Conservation (phyloP, 306 rosid species). For the Fagus sylvatica region DNA sequence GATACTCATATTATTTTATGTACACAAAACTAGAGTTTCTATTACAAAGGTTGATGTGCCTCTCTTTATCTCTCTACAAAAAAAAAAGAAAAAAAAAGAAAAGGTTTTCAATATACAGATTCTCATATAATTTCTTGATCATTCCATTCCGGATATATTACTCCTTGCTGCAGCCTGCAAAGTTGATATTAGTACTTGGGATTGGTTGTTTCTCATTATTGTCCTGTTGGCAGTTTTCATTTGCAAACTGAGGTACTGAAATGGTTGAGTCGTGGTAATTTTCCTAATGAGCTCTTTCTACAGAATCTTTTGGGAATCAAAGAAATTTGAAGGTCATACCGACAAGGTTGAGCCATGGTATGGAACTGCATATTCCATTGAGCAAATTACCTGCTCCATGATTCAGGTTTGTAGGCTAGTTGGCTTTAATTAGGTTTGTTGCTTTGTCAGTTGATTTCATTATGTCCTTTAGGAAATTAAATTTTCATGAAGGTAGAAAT, state of each 20-base stretch:
- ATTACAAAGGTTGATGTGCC: no score
- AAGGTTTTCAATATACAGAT: no score
- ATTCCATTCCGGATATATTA: background rate
- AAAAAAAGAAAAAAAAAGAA: no score
- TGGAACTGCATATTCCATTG: slow-evolving; percentile 76
- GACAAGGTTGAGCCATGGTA: slow-evolving; percentile 92
- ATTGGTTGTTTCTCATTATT: background rate
- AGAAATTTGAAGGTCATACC: slow-evolving; percentile 69
- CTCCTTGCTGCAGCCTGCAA: background rate
- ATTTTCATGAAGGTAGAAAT: slow-evolving; percentile 20
- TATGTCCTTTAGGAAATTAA: slow-evolving; percentile 13
- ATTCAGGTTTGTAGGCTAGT: slow-evolving; percentile 61
- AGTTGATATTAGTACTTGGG: background rate
- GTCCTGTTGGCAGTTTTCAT: background rate
- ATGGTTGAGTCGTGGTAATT: slow-evolving; percentile 11
- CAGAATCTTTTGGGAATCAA: slow-evolving; percentile 96
- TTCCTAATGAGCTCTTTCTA: slow-evolving; percentile 23
- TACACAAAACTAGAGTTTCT: no score
- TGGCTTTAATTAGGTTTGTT: slow-evolving; percentile 21
- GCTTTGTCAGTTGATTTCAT: slow-evolving; percentile 19
- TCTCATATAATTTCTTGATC: no score
- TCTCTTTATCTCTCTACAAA: no score
- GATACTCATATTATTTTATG: no score
- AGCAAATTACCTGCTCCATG: slow-evolving; percentile 52
- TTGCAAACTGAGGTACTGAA: slow-evolving; percentile 2